Evolutionary conservation across 768 basidiomycete species (phyloP), one percentile per base, ranked within the genome.

Genomic region (Agaricus blazei): DNA sequence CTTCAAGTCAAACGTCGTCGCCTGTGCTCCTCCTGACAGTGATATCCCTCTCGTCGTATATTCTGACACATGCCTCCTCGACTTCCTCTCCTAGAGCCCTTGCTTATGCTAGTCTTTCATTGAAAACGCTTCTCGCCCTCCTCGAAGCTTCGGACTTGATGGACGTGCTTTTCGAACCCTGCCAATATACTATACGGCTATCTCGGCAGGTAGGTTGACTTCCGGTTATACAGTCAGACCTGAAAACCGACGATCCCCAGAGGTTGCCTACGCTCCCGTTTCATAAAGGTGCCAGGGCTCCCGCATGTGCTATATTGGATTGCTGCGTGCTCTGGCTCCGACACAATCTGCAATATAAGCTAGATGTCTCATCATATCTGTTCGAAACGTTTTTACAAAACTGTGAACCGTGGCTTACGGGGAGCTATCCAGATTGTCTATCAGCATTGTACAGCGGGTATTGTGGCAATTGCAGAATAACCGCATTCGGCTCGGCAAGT

Each of bases 291-390:
- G 44, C 52, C 72, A 4, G 68, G 72, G 8, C 70, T 1, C 77
- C 78, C 1, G 58, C 85, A 26, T 83, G 82, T 60, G 78, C 83
- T 3, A 53, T 88, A 24, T 62, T 88, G n/a, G 85, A 88, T 64
- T 86, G 82, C 54, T 84, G 82, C 60, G 73, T 84, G 5, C 70
- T 88, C 12, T 88, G 85, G 84, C 65, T 87, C 27, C 80, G 84
- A 15, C 86, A 89, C 60, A 87, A 87, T 62, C 68, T 88, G 29
- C 83, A 87, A 54, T 85, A 78, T 60, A 76, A 72, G 28, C 67
- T 88, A 4, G 82, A 87, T 55, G 76, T 79, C 0, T 69, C 74
- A 28, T 77, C 78, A 5, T 87, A 85, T 60, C 68, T 72, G 87
- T 85, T 60, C 44, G 82, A 67, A 26, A 24, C 29, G 37, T 40